phyloP scores from a whole-genome alignment of 148 eudicot species.

The Cornus kousa region DNA sequence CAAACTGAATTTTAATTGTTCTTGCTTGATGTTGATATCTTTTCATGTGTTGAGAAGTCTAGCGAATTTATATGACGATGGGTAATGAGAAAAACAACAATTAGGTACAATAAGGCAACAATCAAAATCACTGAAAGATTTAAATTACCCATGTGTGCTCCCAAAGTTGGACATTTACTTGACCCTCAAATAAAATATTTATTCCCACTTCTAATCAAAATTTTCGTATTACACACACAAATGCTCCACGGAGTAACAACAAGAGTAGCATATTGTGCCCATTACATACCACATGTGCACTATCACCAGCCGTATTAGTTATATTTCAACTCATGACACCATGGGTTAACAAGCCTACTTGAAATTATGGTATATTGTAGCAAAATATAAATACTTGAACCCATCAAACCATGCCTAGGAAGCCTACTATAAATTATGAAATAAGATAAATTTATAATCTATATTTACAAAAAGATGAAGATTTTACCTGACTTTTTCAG shows the following conservation, averaged over 20 bases:
- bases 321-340: not conserved
- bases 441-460: too few species aligned
- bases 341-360: not conserved
- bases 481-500: conserved; percentile 57
- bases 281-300: not conserved
- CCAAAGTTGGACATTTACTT: not conserved
- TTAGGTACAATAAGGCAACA: not conserved
- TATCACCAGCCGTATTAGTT: not conserved
- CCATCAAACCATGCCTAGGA: too few species aligned
- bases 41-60: not conserved
- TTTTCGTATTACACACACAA: not conserved
- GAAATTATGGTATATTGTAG: not conserved
- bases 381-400: not conserved
- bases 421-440: too few species aligned
- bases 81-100: not conserved
- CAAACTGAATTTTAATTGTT: not conserved
- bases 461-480: not conserved
- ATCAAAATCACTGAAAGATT: not conserved
- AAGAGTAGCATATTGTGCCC: not conserved
- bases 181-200: not conserved
- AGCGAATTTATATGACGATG: not conserved
- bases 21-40: not conserved
- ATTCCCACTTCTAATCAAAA: not conserved
- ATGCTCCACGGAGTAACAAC: not conserved
- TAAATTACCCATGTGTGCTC: too few species aligned